phyloP scores from a whole-genome alignment of 495 filamentous ascomycete species.

The Extremus antarcticus region DNA sequence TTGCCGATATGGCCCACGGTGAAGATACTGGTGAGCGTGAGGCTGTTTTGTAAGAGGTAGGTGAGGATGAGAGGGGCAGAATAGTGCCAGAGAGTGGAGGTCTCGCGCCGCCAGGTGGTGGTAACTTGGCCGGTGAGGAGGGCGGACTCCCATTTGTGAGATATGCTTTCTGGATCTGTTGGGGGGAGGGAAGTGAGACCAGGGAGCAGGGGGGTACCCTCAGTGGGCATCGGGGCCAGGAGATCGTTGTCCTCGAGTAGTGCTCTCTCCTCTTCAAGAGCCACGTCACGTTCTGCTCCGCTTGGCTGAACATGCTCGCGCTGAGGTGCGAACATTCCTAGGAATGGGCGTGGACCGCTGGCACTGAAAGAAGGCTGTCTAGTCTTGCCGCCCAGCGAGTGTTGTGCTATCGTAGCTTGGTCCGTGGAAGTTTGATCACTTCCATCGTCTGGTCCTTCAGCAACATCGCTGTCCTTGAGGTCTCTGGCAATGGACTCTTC shows the following conservation, averaged over 20 bases:
- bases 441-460: conserved; percentile 34
- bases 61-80: conserved; percentile 53
- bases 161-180: conserved; percentile 25
- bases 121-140: conserved; percentile 61
- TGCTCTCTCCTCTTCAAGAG: conserved; percentile 61
- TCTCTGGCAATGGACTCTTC: conserved; percentile 61
- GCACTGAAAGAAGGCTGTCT: conserved; percentile 55
- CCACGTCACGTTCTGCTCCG: conserved; percentile 50
- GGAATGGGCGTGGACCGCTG: conserved; percentile 40
- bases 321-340: conserved; percentile 25
- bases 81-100: conserved; percentile 53
- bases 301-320: conserved; percentile 3
- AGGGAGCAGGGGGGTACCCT: conserved; percentile 41
- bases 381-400: conserved; percentile 59
- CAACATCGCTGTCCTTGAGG: conserved; percentile 39
- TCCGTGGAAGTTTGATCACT: conserved; percentile 30
- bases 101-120: conserved; percentile 76
- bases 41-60: conserved; percentile 60
- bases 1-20: conserved; percentile 54
- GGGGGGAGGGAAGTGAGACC: conserved; percentile 30
- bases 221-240: conserved; percentile 51
- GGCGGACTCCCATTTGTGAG: conserved; percentile 66
- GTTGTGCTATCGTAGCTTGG: conserved; percentile 27
- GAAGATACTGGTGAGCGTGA: conserved; percentile 59
- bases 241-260: conserved; percentile 69